Percentiles rank a stretch among this genome's conserved stretches.
Conservation (phyloP, 352 stramenopile species). For the Pythium myriotylum region DNA sequence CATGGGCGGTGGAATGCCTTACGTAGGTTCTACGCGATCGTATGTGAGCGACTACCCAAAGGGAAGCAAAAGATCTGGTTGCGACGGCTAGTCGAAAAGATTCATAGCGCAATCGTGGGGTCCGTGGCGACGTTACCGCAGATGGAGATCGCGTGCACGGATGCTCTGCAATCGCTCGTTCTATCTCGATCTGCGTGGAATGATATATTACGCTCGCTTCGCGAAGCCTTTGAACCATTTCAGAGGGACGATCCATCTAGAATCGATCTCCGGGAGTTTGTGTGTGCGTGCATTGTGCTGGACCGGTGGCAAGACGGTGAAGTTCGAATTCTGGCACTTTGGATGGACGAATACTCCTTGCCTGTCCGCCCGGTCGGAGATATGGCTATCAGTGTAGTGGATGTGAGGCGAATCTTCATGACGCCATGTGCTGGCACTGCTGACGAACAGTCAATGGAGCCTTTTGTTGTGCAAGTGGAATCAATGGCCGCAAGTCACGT, state of each 20-base stretch:
- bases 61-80: slow-evolving; percentile 24
- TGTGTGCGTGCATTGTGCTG: slow-evolving; percentile 50
- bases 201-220: slow-evolving; percentile 27
- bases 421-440: slow-evolving; percentile 37
- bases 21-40: slow-evolving; percentile 48
- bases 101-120: slow-evolving; percentile 26
- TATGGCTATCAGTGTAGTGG: slow-evolving; percentile 28
- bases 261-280: slow-evolving; percentile 50
- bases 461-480: slow-evolving; percentile 35
- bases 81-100: slow-evolving; percentile 12
- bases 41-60: slow-evolving; percentile 29
- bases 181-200: slow-evolving; percentile 8
- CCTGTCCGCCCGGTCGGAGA: slow-evolving; percentile 20
- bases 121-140: slow-evolving; percentile 30
- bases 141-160: slow-evolving; percentile 39
- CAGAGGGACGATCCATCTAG: slow-evolving; percentile 17
- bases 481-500: neutral
- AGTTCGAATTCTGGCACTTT: slow-evolving; percentile 44
- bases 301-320: slow-evolving; percentile 55
- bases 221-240: slow-evolving; percentile 40
- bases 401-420: slow-evolving; percentile 36
- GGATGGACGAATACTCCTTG: slow-evolving; percentile 58
- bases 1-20: slow-evolving; percentile 47
- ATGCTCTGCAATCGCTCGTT: slow-evolving; percentile 29
- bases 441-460: slow-evolving; percentile 43